Base-by-base conservation (phyloP, 495 filamentous ascomycete species). In the Entonaema liquescens region DNA sequence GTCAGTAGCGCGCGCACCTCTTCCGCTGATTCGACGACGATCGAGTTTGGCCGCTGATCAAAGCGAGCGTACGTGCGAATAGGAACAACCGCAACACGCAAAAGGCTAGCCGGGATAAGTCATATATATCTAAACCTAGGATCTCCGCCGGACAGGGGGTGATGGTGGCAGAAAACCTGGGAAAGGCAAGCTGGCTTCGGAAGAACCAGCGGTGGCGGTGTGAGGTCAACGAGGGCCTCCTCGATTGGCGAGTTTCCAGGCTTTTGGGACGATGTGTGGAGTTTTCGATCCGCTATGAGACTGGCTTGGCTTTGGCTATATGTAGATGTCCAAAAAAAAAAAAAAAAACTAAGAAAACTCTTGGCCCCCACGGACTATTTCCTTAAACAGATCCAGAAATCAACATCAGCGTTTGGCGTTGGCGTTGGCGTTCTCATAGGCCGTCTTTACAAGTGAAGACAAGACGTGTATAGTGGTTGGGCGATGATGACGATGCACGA, bases 241-340 rank as follows among this genome's bases (percentile, higher is more conserved):
- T 72, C 36, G 62, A 65, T 72, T 72, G 70, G 59, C 49, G 65
- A 53, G 42, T 50, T 67, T 71, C 58, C 72, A 56, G 66, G 65
- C 65, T 68, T 65, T 68, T 56, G 29, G 68, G 52, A 54, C 57
- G 61, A 73, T 73, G 71, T 73, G 71, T 74, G 71, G 71, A 74
- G 62, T 67, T 68, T 38, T 44, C n/a, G 23, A 38, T 61, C 62
- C 62, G 65, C 57, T 73, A 73, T 53, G 47, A 47, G 42, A 47
- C 40, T 68, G 56, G 56, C 60, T 57, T 55, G 26, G 38, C 11
- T 47, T 57, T 55, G 26, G 38, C 11, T 47, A 70, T 59, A 47
- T 38, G 25, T 36, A 38, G 26, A 19, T 9, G 21, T 11, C 35
- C 12, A 47, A 29, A 28, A 21, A 17, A 9, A 47, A 47, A n/a